Conservation (phyloP, 1,284 basidiomycete species). For the Sphagnurus paluster region DNA sequence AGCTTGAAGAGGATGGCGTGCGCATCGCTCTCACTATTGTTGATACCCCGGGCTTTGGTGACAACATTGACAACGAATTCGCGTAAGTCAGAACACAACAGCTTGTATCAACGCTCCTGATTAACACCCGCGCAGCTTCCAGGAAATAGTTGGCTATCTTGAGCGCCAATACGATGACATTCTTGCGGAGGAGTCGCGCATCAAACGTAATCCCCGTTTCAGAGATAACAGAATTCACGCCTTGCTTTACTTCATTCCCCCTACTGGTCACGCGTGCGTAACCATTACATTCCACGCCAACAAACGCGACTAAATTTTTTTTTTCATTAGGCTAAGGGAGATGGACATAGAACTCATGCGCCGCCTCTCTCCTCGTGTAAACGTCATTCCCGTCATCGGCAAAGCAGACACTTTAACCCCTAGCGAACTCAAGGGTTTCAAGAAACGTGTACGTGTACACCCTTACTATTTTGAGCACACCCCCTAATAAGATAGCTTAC, state of each 20-base stretch:
- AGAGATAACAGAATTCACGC: conserved; percentile 97
- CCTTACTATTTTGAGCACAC: background rate
- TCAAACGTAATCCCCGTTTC: conserved; percentile 99
- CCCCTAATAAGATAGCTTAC: conserved; percentile 7
- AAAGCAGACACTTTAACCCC: conserved; percentile 97
- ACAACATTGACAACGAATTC: conserved; percentile 99
- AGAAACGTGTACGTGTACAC: conserved; percentile 79
- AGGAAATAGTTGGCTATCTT: conserved; percentile 95
- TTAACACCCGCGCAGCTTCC: conserved; percentile 60
- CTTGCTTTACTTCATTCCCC: conserved; percentile 97
- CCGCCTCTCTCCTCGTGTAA: conserved; percentile 93
- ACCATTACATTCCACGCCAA: background rate
- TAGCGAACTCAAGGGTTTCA: conserved; percentile 90
- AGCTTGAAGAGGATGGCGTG: conserved; percentile 98
- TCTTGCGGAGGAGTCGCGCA: conserved; percentile 96
- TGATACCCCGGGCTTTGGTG: conserved; percentile 98
- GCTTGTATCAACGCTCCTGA: background rate
- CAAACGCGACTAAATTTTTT: background rate
- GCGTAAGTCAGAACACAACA: conserved; percentile 60
- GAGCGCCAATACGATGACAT: conserved; percentile 99
- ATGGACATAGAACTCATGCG: conserved; percentile 99
- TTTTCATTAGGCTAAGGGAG: conserved; percentile 84
- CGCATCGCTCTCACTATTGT: conserved; percentile 98
- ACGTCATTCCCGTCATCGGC: conserved; percentile 98
- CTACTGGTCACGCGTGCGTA: conserved; percentile 62